Conservation (phyloP, 2,329 filamentous ascomycete genomes). For the Xylaria hypoxylon region DNA sequence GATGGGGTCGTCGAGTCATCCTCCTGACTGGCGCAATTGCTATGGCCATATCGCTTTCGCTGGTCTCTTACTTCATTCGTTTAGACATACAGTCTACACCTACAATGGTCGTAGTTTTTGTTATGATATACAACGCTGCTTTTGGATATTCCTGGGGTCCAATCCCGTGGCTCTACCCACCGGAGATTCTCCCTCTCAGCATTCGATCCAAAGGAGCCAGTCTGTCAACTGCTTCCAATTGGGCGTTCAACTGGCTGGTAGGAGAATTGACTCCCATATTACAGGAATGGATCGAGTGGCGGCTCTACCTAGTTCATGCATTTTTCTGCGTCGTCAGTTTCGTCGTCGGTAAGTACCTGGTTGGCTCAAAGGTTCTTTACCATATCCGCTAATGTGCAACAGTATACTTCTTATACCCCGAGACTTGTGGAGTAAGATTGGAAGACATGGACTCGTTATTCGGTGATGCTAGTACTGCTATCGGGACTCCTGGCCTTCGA, state of each 20-base stretch:
- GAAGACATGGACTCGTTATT: slow-evolving; percentile 98
- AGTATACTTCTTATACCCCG: slow-evolving; percentile 98
- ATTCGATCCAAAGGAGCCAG: slow-evolving; percentile 97
- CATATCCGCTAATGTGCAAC: slow-evolving; percentile 39
- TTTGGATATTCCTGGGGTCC: slow-evolving; percentile 97
- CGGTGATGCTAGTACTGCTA: slow-evolving; percentile 87
- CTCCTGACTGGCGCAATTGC: slow-evolving; percentile 88
- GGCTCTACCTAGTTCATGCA: slow-evolving; percentile 92
- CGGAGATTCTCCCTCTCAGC: slow-evolving; percentile 96
- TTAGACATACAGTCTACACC: slow-evolving; percentile 84
- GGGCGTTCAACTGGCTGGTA: slow-evolving; percentile 98
- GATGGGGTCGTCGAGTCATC: slow-evolving; percentile 89
- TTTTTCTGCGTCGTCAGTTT: slow-evolving; percentile 98
- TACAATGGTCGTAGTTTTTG: slow-evolving; percentile 88
- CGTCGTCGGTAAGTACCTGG: slow-evolving; percentile 81
- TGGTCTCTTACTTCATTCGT: slow-evolving; percentile 96
- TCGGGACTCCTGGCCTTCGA: slow-evolving; percentile 79
- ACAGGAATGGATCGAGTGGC: slow-evolving; percentile 92
- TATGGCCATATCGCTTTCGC: slow-evolving; percentile 88
- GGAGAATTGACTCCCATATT: slow-evolving; percentile 94
- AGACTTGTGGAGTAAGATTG: slow-evolving; percentile 92
- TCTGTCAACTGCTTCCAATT: slow-evolving; percentile 95
- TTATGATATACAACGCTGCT: slow-evolving; percentile 98
- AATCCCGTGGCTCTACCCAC: slow-evolving; percentile 97
- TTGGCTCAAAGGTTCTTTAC: neutral